Percentiles rank a stretch among this genome's conserved stretches.
These are phyloP conservation scores for Aspergillus proliferans DNA, from an alignment of 2,329 filamentous ascomycete genomes.

Conservation along the genomic window DNA sequence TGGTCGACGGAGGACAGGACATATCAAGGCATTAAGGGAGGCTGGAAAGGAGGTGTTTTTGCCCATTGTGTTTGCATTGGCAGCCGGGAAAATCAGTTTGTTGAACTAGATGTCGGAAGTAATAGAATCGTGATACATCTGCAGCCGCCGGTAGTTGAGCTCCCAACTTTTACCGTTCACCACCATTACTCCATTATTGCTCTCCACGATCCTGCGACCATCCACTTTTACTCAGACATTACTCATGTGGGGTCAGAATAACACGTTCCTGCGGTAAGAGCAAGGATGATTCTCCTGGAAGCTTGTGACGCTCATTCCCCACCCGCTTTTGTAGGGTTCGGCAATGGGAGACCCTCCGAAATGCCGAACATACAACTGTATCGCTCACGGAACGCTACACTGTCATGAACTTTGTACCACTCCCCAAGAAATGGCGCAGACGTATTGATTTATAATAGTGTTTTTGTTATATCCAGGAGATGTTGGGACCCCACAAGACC, in stretches of 20 bases:
- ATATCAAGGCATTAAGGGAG: constrained; percentile 24
- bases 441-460: neutral
- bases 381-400: neutral
- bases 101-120: constrained; percentile 24
- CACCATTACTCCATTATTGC: neutral
- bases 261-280: neutral
- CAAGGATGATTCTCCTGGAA: neutral
- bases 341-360: constrained; percentile 16
- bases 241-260: constrained; percentile 26
- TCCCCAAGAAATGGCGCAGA: neutral
- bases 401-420: neutral
- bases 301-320: constrained; percentile 3
- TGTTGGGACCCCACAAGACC: neutral
- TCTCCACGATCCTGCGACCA: constrained; percentile 3
- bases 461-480: neutral
- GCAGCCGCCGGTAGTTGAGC: no score
- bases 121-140: no score
- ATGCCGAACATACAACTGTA: constrained; percentile 11
- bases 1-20: constrained; percentile 25
- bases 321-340: constrained; percentile 9
- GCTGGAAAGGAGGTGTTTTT: constrained; percentile 25
- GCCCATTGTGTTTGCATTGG: constrained; percentile 26
- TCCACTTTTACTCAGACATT: constrained; percentile 24
- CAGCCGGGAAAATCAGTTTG: constrained; percentile 39
- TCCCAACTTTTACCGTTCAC: no score